A percentile compares a stretch with the other conserved stretches of the same genome.
These are phyloP conservation scores for Jacaranda copaia DNA, from an alignment of 257 asterid genomes.

Conservation along the genomic window DNA sequence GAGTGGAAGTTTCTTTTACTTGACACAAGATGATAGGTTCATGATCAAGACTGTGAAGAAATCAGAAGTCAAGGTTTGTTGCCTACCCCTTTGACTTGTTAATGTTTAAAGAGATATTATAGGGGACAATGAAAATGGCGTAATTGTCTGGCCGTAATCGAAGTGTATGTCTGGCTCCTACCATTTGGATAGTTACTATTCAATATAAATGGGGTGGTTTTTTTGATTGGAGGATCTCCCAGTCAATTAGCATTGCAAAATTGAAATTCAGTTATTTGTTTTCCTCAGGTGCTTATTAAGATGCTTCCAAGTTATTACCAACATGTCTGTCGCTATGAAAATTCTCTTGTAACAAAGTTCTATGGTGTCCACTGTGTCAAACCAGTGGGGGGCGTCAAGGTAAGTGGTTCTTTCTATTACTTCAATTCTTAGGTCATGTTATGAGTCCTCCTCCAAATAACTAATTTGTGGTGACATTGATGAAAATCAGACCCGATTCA, in stretches of 20 bases:
- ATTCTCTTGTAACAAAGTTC: constrained; percentile 90
- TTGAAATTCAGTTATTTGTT: constrained; percentile 36
- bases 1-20: constrained; percentile 95
- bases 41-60: constrained; percentile 98
- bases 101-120: constrained; percentile 9
- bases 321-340: constrained; percentile 83
- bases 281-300: constrained; percentile 82
- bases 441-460: neutral
- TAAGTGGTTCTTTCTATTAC: constrained; percentile 33
- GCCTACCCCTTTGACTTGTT: constrained; percentile 44
- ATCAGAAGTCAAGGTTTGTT: constrained; percentile 97
- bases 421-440: constrained; percentile 17
- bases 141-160: neutral
- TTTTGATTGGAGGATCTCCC: neutral
- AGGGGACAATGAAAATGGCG: constrained; percentile 18
- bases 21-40: constrained; percentile 96
- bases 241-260: constrained; percentile 8
- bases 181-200: neutral
- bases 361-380: constrained; percentile 97
- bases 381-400: constrained; percentile 97
- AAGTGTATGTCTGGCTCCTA: constrained; percentile 10
- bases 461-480: constrained; percentile 32
- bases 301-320: constrained; percentile 91
- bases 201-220: neutral
- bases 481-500: constrained; percentile 76